Conservation (phyloP, 805 yeast species). For the Cyberlindnera saturnus region DNA sequence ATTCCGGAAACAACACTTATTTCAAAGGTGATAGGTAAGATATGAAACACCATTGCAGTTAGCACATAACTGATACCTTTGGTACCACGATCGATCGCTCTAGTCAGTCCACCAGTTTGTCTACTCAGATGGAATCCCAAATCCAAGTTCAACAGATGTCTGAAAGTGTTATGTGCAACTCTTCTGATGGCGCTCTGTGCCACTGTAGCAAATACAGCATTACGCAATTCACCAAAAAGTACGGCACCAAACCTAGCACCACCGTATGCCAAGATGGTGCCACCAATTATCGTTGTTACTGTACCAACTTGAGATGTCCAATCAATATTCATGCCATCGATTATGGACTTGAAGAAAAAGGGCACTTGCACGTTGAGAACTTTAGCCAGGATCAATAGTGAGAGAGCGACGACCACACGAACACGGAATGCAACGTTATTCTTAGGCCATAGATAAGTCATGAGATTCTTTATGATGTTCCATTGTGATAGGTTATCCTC, state of each 20-base stretch:
- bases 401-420: slow-evolving; percentile 71
- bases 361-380: slow-evolving; percentile 93
- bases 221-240: slow-evolving; percentile 87
- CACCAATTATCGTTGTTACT: slow-evolving; percentile 58
- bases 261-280: slow-evolving; percentile 80
- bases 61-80: slow-evolving; percentile 93
- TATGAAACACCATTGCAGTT: slow-evolving; percentile 96
- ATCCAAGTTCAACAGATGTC: slow-evolving; percentile 78
- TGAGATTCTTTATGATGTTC: slow-evolving; percentile 54
- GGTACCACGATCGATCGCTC: slow-evolving; percentile 97
- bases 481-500: slow-evolving; percentile 31
- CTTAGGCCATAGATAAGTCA: slow-evolving; percentile 79
- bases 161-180: slow-evolving; percentile 84
- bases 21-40: slow-evolving; percentile 87
- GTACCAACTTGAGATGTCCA: slow-evolving; percentile 65
- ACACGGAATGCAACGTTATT: slow-evolving; percentile 57
- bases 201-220: slow-evolving; percentile 92
- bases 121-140: slow-evolving; percentile 82
- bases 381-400: slow-evolving; percentile 73
- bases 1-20: slow-evolving; percentile 91
- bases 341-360: slow-evolving; percentile 80
- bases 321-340: slow-evolving; percentile 90
- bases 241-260: slow-evolving; percentile 93
- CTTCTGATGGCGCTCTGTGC: slow-evolving; percentile 90
- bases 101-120: slow-evolving; percentile 93